Evolutionary conservation across 176 grass and related monocot genomes (phyloP).

Genomic region (Areca catechu): DNA sequence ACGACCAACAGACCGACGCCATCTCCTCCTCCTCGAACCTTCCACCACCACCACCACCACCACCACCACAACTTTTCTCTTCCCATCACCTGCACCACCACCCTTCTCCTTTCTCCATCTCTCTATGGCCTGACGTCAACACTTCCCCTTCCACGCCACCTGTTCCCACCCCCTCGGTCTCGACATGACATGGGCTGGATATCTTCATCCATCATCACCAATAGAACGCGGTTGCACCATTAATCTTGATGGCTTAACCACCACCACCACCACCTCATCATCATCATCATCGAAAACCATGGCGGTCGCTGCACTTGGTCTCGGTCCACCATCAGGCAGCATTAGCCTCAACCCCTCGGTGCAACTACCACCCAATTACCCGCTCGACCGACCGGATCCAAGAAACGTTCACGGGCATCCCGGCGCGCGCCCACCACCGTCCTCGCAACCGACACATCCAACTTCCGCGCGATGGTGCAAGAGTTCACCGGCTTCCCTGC

Average conservation of each 20-base stretch:
- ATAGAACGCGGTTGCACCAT: constrained; percentile 9
- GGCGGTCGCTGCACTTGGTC: background rate
- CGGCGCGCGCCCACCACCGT: constrained; percentile 78
- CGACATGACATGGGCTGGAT: constrained; percentile 7
- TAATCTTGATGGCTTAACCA: background rate
- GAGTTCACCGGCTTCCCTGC: constrained; percentile 90
- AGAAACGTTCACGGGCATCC: constrained; percentile 78
- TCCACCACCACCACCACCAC: constrained; percentile 27
- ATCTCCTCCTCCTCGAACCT: constrained; percentile 34
- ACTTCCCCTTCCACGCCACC: constrained; percentile 26
- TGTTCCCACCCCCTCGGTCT: background rate
- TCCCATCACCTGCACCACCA: background rate
- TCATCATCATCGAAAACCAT: too few relatives aligned
- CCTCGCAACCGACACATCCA: constrained; percentile 69
- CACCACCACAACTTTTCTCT: background rate
- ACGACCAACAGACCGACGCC: constrained; percentile 22
- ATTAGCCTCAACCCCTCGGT: constrained; percentile 2
- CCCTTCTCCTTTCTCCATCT: constrained; percentile 3
- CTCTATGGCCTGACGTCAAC: constrained; percentile 31
- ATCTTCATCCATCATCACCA: constrained; percentile 7
- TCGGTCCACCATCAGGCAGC: constrained; percentile 8
- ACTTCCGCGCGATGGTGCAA: constrained; percentile 95
- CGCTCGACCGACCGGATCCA: constrained; percentile 11
- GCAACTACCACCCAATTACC: background rate
- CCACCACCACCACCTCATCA: background rate